Conservation (phyloP, 257 asterid genomes). For the Fraxinus americana region DNA sequence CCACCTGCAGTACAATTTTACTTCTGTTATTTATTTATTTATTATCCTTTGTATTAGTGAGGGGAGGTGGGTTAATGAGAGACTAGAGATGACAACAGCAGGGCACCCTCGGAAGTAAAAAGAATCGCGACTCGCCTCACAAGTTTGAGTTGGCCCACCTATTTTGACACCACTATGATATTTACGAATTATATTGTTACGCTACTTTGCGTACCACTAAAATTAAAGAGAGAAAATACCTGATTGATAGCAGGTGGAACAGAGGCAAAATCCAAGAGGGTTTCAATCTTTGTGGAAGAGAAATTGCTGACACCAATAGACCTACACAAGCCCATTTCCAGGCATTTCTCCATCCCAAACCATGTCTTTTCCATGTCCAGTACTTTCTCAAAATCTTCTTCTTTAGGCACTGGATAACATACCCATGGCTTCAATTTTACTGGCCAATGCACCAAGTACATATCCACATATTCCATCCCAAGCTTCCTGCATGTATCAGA, state of each 20-base stretch:
- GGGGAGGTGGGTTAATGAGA: no score
- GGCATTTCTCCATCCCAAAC: conserved; percentile 80
- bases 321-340: conserved; percentile 67
- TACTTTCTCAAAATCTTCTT: conserved; percentile 55
- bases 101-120: no score
- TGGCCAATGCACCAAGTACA: conserved; percentile 94
- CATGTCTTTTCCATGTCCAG: conserved; percentile 64
- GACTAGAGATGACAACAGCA: no score
- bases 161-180: no score
- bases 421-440: conserved; percentile 72
- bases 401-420: conserved; percentile 49
- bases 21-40: background rate
- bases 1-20: conserved; percentile 56
- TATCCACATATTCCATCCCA: conserved; percentile 77
- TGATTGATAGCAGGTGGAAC: conserved; percentile 74
- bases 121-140: no score
- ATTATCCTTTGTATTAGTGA: no score
- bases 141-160: no score
- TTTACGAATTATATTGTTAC: no score
- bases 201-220: no score
- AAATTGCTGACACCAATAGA: conserved; percentile 87
- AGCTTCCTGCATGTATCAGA: conserved; percentile 40
- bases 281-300: conserved; percentile 57
- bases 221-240: conserved; percentile 31
- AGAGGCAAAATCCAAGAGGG: conserved; percentile 47